phyloP scores from a whole-genome alignment of 2,329 filamentous ascomycete genomes.

The Volutella citrinella region DNA sequence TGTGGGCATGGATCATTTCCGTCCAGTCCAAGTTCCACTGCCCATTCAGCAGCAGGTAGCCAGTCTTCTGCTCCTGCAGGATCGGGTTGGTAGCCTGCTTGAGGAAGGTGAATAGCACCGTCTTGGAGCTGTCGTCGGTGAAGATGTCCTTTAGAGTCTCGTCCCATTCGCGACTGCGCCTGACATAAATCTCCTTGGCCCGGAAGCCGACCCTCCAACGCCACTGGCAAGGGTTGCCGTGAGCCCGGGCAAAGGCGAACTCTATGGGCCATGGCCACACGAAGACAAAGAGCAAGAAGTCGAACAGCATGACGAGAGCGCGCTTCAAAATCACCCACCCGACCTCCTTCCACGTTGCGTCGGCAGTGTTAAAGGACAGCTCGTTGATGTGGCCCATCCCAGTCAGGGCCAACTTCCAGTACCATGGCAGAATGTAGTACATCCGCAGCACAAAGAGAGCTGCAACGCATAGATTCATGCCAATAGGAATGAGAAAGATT shows the following conservation, averaged over 20 bases:
- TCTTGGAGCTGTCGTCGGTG: constrained; percentile 48
- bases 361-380: constrained; percentile 59
- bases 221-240: constrained; percentile 68
- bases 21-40: constrained; percentile 88
- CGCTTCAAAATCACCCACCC: constrained; percentile 56
- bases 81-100: constrained; percentile 66
- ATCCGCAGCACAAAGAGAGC: constrained; percentile 65
- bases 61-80: constrained; percentile 73
- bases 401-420: constrained; percentile 64
- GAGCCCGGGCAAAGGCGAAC: constrained; percentile 60
- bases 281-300: constrained; percentile 67
- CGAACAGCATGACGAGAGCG: constrained; percentile 65
- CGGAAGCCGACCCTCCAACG: constrained; percentile 72
- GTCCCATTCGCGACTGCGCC: constrained; percentile 74
- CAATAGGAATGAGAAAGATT: constrained; percentile 75
- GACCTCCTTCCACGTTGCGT: constrained; percentile 56
- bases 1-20: constrained; percentile 72
- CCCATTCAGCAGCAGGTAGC: constrained; percentile 79
- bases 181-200: constrained; percentile 76
- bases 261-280: constrained; percentile 72
- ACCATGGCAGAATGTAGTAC: constrained; percentile 68
- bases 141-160: constrained; percentile 54
- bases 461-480: constrained; percentile 70
- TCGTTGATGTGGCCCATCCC: constrained; percentile 65
- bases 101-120: constrained; percentile 60